These are phyloP conservation scores for Pythium biforme DNA, from an alignment of 352 stramenopile species.

Conservation along the genomic window DNA sequence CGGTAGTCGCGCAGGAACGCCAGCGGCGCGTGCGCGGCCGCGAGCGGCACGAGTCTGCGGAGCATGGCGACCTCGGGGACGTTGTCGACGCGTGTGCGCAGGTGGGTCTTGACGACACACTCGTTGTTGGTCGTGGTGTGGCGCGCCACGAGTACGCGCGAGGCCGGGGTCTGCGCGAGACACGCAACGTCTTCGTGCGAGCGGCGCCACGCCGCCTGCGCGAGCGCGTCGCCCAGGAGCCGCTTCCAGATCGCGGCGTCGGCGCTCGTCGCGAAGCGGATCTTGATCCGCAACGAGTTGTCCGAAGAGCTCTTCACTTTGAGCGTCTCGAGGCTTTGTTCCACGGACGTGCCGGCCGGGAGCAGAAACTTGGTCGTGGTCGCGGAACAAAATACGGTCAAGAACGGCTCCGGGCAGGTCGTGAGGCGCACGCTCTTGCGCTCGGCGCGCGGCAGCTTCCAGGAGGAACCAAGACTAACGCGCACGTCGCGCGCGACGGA, in stretches of 20 bases:
- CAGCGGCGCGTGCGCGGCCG: slow-evolving; percentile 15
- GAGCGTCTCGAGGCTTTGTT: slow-evolving; percentile 28
- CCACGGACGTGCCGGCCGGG: slow-evolving; percentile 30
- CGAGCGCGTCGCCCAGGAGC: slow-evolving; percentile 37
- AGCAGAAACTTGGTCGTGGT: slow-evolving; percentile 23
- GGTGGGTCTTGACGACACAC: slow-evolving; percentile 43
- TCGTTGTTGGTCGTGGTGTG: slow-evolving; percentile 23
- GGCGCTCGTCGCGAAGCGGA: slow-evolving; percentile 50
- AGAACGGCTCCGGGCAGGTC: slow-evolving; percentile 29
- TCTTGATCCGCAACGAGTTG: slow-evolving; percentile 30
- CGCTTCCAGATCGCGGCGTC: slow-evolving; percentile 53
- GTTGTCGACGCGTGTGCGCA: slow-evolving; percentile 23
- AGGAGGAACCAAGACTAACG: slow-evolving; percentile 48
- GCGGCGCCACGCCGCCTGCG: slow-evolving; percentile 37
- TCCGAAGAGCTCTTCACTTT: slow-evolving; percentile 36
- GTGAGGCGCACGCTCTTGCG: slow-evolving; percentile 37
- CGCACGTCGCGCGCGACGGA: slow-evolving; percentile 49
- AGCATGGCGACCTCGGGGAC: slow-evolving; percentile 45
- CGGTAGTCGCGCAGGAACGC: slow-evolving; percentile 42
- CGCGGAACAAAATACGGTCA: slow-evolving; percentile 29
- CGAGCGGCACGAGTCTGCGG: slow-evolving; percentile 31
- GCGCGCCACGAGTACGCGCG: slow-evolving; percentile 23
- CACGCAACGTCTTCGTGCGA: slow-evolving; percentile 29
- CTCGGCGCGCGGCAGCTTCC: slow-evolving; percentile 49
- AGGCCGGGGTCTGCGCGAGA: slow-evolving; percentile 12